A percentile compares a stretch with the other conserved stretches of the same genome.
Evolutionary conservation across 257 asterid species (phyloP).

Genomic region (Solanum etuberosum): DNA sequence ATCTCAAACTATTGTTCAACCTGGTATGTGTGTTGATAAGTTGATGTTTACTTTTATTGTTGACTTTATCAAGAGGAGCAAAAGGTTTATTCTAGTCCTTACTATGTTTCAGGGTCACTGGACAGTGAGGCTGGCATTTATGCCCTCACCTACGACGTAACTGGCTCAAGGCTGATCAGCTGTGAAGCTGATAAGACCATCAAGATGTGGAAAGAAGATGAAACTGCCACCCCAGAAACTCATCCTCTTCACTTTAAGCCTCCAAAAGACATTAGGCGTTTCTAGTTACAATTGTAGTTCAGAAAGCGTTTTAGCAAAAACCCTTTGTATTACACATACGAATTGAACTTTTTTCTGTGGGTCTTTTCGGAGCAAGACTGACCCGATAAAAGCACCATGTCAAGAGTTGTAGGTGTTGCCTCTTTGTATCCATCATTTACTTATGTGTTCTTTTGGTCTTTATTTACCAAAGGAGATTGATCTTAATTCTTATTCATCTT

Average conservation of each 20-base stretch:
- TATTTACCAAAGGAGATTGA: background rate
- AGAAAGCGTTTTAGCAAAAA: background rate
- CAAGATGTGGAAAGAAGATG: slow-evolving; percentile 98
- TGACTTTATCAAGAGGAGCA: background rate
- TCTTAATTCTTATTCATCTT: background rate
- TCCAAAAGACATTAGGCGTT: slow-evolving; percentile 79
- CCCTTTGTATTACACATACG: background rate
- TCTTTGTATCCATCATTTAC: background rate
- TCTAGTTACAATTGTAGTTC: slow-evolving; percentile 15
- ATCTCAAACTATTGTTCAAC: slow-evolving; percentile 89
- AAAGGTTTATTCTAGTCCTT: background rate
- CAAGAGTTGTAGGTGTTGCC: background rate
- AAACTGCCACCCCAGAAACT: slow-evolving; percentile 74
- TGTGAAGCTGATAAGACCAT: slow-evolving; percentile 97
- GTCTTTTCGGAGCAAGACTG: background rate
- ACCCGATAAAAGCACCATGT: background rate
- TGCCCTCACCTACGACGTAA: slow-evolving; percentile 47
- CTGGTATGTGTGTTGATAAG: slow-evolving; percentile 36
- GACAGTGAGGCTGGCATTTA: slow-evolving; percentile 98
- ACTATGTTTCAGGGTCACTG: slow-evolving; percentile 53
- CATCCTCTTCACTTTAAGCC: slow-evolving; percentile 93
- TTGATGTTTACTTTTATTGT: background rate
- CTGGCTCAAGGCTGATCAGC: slow-evolving; percentile 78
- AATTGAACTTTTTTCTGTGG: background rate
- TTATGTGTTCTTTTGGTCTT: background rate